Evolutionary conservation across 2,329 filamentous ascomycete genomes (phyloP), one percentile per base, ranked within the genome.

Genomic region (Diaporthe sp.): DNA sequence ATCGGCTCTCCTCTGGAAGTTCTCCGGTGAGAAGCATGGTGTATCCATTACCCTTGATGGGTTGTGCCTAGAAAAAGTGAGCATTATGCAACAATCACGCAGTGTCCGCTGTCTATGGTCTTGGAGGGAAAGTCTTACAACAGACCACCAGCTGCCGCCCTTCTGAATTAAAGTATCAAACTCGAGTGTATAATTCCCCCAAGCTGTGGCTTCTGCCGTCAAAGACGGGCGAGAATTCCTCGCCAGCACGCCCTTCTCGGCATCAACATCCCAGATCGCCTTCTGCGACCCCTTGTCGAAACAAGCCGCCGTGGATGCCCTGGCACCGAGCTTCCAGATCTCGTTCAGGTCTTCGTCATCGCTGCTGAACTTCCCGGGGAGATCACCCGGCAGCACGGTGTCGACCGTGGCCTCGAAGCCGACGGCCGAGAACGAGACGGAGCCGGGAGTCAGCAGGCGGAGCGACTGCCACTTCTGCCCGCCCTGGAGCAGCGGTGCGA

Each of bases 81-180:
- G 45, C 42, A 1, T 35, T 6, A 35, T n/a, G 7, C 30, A 17
- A 25, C 17, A 2, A 8, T 35, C 19, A 25, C 5, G 5, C 19
- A 3, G 42, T 3, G 30, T 4, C n/a, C n/a, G n/a, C n/a, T n/a
- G n/a, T 9, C 19, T 50, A 7, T 4, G 22, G 22, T n/a, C 28
- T 9, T 19, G 42, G 22, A 13, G 4, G 22, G 5, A 25, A 4
- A 17, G 1, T 61, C 77, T 80, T 17, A 80, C 82, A 45, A 84
- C 78, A 9, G 77, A 78, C 84, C 83, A 86, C n/a, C 84, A 82
- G 8, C 79, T 82, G 7, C 85, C 85, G 13, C 83, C 84, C 28
- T 80, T 78, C 12, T 79, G 78, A 58, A 86, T 85, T 71, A 83
- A 84, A 3, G 81, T 82, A 2, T 79, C 78, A 67, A 86, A 86